These are phyloP conservation scores for Xylaria sp. DNA, from an alignment of 2,329 filamentous ascomycete species.

Conservation along the genomic window DNA sequence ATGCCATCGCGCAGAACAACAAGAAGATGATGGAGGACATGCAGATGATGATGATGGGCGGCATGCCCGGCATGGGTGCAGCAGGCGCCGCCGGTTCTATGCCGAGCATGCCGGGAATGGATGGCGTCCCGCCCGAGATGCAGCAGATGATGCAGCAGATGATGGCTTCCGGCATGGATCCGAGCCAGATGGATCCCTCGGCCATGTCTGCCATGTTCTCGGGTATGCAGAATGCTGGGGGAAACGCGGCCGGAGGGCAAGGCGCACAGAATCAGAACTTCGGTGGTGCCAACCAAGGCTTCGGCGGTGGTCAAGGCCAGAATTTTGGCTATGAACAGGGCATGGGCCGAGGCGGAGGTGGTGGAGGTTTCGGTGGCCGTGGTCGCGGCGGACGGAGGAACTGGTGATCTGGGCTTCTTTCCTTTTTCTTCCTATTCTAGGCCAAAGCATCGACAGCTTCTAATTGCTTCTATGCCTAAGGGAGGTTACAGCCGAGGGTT, in stretches of 20 bases:
- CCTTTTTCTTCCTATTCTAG: background rate
- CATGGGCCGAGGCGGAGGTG: slow-evolving; percentile 34
- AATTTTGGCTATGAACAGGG: slow-evolving; percentile 47
- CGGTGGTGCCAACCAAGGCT: slow-evolving; percentile 48
- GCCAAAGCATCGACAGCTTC: background rate
- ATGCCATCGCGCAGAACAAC: slow-evolving; percentile 62
- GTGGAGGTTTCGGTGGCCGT: slow-evolving; percentile 33
- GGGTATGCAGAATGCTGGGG: slow-evolving; percentile 55
- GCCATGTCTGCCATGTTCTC: slow-evolving; percentile 63
- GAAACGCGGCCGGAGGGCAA: slow-evolving; percentile 44
- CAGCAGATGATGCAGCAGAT: slow-evolving; percentile 72
- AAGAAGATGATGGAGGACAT: slow-evolving; percentile 81
- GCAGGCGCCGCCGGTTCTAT: slow-evolving; percentile 37
- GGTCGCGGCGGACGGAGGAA: slow-evolving; percentile 37
- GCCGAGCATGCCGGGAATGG: slow-evolving; percentile 58
- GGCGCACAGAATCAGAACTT: slow-evolving; percentile 57
- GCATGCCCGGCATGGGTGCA: slow-evolving; percentile 46
- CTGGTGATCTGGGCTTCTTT: slow-evolving; percentile 25
- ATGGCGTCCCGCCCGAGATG: slow-evolving; percentile 68
- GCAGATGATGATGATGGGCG: slow-evolving; percentile 68
- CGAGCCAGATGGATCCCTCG: slow-evolving; percentile 65
- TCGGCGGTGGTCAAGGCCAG: slow-evolving; percentile 56
- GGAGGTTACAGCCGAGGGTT: background rate
- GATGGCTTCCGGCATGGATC: slow-evolving; percentile 67
- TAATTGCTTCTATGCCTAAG: background rate